These are phyloP conservation scores for Zygnema circumcarinatum DNA, from an alignment of 139 green algal species.

Conservation along the genomic window DNA sequence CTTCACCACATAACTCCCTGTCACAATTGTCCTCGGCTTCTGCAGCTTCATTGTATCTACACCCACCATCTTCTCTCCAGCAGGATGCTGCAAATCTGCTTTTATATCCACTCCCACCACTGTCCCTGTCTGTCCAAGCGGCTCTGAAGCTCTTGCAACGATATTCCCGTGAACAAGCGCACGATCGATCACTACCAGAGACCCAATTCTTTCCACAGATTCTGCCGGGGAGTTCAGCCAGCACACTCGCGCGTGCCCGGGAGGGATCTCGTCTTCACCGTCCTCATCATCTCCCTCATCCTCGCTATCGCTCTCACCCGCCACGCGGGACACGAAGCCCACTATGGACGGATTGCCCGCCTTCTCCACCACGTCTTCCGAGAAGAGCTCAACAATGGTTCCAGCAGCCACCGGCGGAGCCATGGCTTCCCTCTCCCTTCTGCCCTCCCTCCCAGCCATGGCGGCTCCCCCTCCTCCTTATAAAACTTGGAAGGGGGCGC, in stretches of 20 bases:
- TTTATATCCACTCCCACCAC: slow-evolving; percentile 51
- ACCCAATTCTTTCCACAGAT: background rate
- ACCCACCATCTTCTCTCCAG: background rate
- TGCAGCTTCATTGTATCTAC: slow-evolving; percentile 33
- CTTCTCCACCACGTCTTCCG: slow-evolving; percentile 3
- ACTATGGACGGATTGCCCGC: background rate
- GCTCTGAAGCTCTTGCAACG: slow-evolving; percentile 55
- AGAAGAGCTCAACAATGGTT: too few species aligned
- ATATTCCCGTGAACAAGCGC: slow-evolving; percentile 63
- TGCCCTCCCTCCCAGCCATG: too few species aligned
- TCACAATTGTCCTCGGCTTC: slow-evolving; percentile 15
- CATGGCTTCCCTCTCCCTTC: too few species aligned
- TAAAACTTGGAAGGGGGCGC: too few species aligned
- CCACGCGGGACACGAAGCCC: background rate
- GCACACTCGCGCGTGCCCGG: slow-evolving; percentile 47
- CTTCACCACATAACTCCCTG: slow-evolving; percentile 59
- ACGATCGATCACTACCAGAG: slow-evolving; percentile 59
- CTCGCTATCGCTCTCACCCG: slow-evolving; percentile 44
- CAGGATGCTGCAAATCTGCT: slow-evolving; percentile 46
- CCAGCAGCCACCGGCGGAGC: too few species aligned
- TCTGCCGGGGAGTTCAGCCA: slow-evolving; percentile 44
- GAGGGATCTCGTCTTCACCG: background rate
- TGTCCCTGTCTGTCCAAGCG: slow-evolving; percentile 59
- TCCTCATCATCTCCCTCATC: slow-evolving; percentile 40
- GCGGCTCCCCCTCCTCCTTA: too few species aligned